Percentiles rank a stretch among this genome's conserved stretches.
Evolutionary conservation across 2,329 filamentous ascomycete genomes (phyloP).

Genomic region (Nigrospora oryzae): DNA sequence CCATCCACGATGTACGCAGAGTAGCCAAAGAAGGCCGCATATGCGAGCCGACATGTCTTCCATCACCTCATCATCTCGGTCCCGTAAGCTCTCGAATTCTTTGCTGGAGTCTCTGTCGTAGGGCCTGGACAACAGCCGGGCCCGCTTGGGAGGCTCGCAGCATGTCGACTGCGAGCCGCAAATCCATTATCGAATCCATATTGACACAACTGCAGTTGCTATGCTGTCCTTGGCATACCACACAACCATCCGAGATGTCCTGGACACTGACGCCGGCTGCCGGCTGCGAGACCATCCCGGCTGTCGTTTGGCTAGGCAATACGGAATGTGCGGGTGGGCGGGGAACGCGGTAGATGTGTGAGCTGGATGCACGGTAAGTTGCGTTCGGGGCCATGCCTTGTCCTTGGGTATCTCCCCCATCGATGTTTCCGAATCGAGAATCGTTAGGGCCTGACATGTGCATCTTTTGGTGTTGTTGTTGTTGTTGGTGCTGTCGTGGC

Average conservation of each 20-base stretch:
- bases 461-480: background rate
- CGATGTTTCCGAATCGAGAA: too few species aligned
- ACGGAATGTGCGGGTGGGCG: background rate
- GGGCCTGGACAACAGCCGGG: background rate
- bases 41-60: too few species aligned
- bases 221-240: background rate
- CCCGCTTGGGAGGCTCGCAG: conserved; percentile 9
- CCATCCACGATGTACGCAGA: too few species aligned
- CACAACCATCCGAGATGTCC: background rate
- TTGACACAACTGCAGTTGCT: conserved; percentile 10
- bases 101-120: background rate
- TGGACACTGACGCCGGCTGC: background rate
- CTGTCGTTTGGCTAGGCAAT: background rate
- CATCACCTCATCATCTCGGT: too few species aligned
- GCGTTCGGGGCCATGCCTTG: too few species aligned
- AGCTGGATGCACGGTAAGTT: too few species aligned
- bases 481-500: background rate
- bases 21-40: too few species aligned
- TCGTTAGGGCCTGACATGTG: too few species aligned
- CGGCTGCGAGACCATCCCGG: background rate
- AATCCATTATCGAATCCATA: conserved; percentile 13
- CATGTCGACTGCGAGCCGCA: conserved; percentile 19
- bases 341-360: background rate
- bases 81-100: too few species aligned
- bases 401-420: too few species aligned